These are phyloP conservation scores for Vitis hybrid DNA, from an alignment of 177 flowering plant genomes.

Conservation along the genomic window DNA sequence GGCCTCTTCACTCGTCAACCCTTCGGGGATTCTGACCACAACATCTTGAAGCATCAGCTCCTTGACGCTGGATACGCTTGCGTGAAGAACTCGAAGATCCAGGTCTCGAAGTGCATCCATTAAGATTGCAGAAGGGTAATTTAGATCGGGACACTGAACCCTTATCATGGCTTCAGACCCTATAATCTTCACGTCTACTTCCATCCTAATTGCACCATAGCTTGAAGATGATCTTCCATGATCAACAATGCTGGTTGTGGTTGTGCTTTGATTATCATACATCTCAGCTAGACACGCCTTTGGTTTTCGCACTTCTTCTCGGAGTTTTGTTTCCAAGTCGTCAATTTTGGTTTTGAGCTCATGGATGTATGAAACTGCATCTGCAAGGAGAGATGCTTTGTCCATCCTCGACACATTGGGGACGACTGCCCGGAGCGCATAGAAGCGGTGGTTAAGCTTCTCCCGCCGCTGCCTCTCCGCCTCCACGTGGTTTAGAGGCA, in stretches of 20 bases:
- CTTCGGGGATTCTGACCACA: slow-evolving; percentile 28
- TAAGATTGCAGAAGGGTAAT: slow-evolving; percentile 27
- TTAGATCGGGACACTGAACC: slow-evolving; percentile 24
- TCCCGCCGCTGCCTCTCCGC: slow-evolving; percentile 47
- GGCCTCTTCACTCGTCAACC: slow-evolving; percentile 13
- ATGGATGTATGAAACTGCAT: slow-evolving; percentile 37
- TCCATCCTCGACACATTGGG: slow-evolving; percentile 47
- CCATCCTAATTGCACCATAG: neutral
- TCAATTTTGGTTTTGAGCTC: slow-evolving; percentile 29
- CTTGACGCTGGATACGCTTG: slow-evolving; percentile 24
- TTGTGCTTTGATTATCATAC: neutral
- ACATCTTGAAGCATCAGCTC: slow-evolving; percentile 31
- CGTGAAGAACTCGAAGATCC: slow-evolving; percentile 25
- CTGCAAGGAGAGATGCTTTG: slow-evolving; percentile 43
- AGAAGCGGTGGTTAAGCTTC: slow-evolving; percentile 42
- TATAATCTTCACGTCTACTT: slow-evolving; percentile 29
- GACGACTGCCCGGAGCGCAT: slow-evolving; percentile 42
- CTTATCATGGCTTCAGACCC: slow-evolving; percentile 31
- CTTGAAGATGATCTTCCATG: neutral
- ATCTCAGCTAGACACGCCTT: neutral
- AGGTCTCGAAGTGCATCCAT: slow-evolving; percentile 27
- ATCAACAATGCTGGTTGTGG: neutral
- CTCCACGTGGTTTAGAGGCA: slow-evolving; percentile 35
- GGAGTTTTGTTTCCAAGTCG: slow-evolving; percentile 17
- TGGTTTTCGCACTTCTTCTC: neutral